Percentiles rank a stretch among this genome's conserved stretches.
Evolutionary conservation across 225 moss, liverwort and hornwort species (phyloP).

Genomic region (Polytrichum formosum): DNA sequence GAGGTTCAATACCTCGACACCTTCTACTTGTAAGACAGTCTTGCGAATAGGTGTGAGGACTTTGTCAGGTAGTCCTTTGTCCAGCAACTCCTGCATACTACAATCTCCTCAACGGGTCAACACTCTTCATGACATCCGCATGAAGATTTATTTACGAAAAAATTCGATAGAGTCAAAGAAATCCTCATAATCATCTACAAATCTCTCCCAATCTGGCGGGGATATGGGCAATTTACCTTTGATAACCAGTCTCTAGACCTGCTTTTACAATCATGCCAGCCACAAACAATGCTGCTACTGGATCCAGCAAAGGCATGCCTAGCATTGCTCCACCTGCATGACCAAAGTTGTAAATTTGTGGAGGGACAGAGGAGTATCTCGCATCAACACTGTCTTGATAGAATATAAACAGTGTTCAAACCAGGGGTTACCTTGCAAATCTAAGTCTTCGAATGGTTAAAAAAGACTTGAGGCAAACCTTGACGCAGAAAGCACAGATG

Average conservation of each 20-base stretch:
- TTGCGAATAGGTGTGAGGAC: constrained; percentile 74
- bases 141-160: no score
- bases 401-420: no score
- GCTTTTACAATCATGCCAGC: constrained; percentile 94
- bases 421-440: no score
- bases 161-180: no score
- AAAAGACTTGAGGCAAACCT: no score
- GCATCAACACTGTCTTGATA: not conserved
- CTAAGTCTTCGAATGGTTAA: no score
- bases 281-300: constrained; percentile 86
- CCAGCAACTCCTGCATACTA: constrained; percentile 94
- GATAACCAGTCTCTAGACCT: constrained; percentile 80
- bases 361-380: not conserved
- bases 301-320: constrained; percentile 79
- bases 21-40: constrained; percentile 66
- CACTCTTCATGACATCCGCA: not conserved
- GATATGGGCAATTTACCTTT: constrained; percentile 45
- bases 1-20: constrained; percentile 74
- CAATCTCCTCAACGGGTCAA: constrained; percentile 6
- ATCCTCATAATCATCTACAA: no score
- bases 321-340: constrained; percentile 67
- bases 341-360: not conserved
- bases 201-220: not conserved
- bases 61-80: constrained; percentile 77
- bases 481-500: no score